phyloP scores from a whole-genome alignment of 2,329 filamentous ascomycete genomes.

The Sphaceloma murrayae region DNA sequence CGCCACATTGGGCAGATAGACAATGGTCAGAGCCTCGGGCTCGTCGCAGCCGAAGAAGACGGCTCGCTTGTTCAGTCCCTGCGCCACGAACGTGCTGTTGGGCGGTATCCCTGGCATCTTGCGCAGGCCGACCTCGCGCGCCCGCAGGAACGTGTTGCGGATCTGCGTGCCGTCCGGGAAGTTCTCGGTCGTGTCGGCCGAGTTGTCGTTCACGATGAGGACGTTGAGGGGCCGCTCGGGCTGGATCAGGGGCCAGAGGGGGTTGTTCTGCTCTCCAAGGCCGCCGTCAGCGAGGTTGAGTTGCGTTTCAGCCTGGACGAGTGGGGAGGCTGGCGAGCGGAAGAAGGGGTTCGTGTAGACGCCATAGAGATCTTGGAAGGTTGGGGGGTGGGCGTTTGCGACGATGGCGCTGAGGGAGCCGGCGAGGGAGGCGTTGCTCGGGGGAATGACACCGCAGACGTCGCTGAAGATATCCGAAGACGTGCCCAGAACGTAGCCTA shows the following conservation, averaged over 20 bases:
- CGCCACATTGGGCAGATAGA: constrained; percentile 38
- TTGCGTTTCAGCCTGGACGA: constrained; percentile 29
- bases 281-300: constrained; percentile 46
- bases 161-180: constrained; percentile 55
- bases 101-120: constrained; percentile 52
- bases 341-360: constrained; percentile 55
- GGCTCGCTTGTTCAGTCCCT: constrained; percentile 50
- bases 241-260: constrained; percentile 44
- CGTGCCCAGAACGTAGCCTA: constrained; percentile 40
- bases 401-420: constrained; percentile 36
- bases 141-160: constrained; percentile 48
- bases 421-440: constrained; percentile 22
- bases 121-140: constrained; percentile 41
- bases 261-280: constrained; percentile 42
- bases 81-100: constrained; percentile 46
- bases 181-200: constrained; percentile 48
- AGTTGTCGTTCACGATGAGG: constrained; percentile 56
- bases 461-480: constrained; percentile 36
- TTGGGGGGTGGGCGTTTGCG: constrained; percentile 23
- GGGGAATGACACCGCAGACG: constrained; percentile 24
- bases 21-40: constrained; percentile 26
- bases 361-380: constrained; percentile 36
- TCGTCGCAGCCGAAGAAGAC: constrained; percentile 55
- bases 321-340: constrained; percentile 38
- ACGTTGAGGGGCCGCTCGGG: constrained; percentile 48